phyloP scores from a whole-genome alignment of 129 eudicot genomes.

The Chrysanthemum lavandulifolium region DNA sequence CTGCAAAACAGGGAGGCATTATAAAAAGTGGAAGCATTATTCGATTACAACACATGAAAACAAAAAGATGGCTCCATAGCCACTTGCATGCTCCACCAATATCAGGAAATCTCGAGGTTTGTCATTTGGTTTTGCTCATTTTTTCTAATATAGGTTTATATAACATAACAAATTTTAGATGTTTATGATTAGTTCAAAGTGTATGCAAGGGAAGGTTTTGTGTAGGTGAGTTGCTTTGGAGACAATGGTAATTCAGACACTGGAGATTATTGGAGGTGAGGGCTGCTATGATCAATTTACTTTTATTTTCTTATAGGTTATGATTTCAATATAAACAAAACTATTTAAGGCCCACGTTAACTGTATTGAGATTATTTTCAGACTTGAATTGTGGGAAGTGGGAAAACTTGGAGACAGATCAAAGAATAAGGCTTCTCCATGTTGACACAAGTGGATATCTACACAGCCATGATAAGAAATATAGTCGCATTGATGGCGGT shows the following conservation, averaged over 20 bases:
- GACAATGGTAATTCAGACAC: slow-evolving; percentile 80
- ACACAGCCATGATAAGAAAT: slow-evolving; percentile 97
- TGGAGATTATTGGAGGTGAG: slow-evolving; percentile 98
- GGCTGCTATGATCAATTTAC: neutral
- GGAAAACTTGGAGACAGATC: slow-evolving; percentile 96
- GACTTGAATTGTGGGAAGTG: slow-evolving; percentile 89
- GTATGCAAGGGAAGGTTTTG: slow-evolving; percentile 8
- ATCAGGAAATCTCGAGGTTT: slow-evolving; percentile 89
- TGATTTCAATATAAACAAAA: neutral
- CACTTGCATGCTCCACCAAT: slow-evolving; percentile 97
- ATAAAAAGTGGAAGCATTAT: slow-evolving; percentile 74
- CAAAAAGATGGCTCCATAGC: slow-evolving; percentile 94
- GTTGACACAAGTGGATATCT: slow-evolving; percentile 92
- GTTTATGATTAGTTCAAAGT: slow-evolving; percentile 6
- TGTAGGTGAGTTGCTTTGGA: slow-evolving; percentile 98
- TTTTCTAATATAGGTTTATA: neutral
- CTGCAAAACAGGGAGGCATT: slow-evolving; percentile 81
- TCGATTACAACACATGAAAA: slow-evolving; percentile 89
- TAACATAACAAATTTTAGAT: neutral
- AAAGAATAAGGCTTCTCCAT: slow-evolving; percentile 83
- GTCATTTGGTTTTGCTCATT: slow-evolving; percentile 21
- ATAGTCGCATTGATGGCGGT: slow-evolving; percentile 84
- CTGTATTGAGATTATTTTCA: slow-evolving; percentile 23
- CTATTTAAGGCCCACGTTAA: neutral
- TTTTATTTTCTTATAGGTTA: neutral